Percentiles rank a stretch among this genome's conserved stretches.
Conservation (phyloP, 352 stramenopile genomes). For the Globisporangium okanoganense region DNA sequence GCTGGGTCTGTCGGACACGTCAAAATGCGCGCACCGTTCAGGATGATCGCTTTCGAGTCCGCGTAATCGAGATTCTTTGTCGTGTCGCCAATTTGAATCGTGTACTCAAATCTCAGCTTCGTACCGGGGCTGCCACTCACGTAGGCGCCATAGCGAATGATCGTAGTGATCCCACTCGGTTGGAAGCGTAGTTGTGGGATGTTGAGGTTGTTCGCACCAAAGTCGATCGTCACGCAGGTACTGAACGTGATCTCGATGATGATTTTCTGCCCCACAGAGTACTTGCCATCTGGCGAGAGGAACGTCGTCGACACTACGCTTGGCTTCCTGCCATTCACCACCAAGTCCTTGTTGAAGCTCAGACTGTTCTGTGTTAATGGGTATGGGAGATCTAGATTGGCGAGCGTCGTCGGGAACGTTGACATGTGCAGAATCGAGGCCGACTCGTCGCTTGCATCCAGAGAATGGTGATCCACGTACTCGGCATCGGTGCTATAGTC, state of each 20-base stretch:
- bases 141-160: constrained; percentile 60
- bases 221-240: constrained; percentile 48
- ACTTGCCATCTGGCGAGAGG: constrained; percentile 55
- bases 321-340: constrained; percentile 67
- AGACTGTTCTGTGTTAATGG: constrained; percentile 63
- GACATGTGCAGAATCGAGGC: constrained; percentile 51
- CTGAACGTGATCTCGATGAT: constrained; percentile 68
- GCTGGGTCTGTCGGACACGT: constrained; percentile 44
- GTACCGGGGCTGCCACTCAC: constrained; percentile 45
- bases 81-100: constrained; percentile 66
- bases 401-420: constrained; percentile 62
- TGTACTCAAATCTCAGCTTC: constrained; percentile 70
- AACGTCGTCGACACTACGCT: constrained; percentile 48
- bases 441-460: constrained; percentile 54
- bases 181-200: constrained; percentile 52
- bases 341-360: constrained; percentile 62
- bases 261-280: constrained; percentile 53
- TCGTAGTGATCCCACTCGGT: constrained; percentile 38
- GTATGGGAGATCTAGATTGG: constrained; percentile 64
- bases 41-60: constrained; percentile 40
- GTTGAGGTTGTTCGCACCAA: constrained; percentile 21
- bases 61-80: constrained; percentile 65
- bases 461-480: constrained; percentile 81
- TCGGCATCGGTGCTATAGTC: constrained; percentile 77
- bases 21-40: constrained; percentile 68